These are phyloP conservation scores for Hypericum androsaemum DNA, from an alignment of 345 rosid species.

Conservation along the genomic window DNA sequence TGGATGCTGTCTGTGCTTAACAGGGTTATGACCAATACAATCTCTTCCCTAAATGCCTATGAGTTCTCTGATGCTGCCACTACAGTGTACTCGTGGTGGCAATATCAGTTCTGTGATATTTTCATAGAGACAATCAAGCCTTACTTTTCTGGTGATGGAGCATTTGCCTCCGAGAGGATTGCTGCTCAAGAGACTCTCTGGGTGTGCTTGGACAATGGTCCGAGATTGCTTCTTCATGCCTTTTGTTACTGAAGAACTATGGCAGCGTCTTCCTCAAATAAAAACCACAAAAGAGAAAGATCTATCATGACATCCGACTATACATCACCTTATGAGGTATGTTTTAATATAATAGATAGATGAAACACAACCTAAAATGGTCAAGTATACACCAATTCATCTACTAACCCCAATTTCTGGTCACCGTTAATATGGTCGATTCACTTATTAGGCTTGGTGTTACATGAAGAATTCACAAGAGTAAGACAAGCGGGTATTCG, in stretches of 20 bases:
- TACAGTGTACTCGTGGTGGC: conserved; percentile 89
- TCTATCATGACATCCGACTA: conserved; percentile 78
- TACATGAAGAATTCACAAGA: no score
- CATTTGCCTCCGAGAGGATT: conserved; percentile 50
- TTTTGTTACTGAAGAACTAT: conserved; percentile 81
- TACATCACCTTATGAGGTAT: conserved; percentile 59
- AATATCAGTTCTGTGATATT: conserved; percentile 87
- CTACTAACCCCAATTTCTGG: no score
- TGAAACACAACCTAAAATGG: neutral
- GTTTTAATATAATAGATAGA: conserved; percentile 6
- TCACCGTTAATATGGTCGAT: no score
- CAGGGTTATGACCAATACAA: conserved; percentile 56
- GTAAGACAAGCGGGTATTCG: no score
- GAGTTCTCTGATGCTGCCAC: conserved; percentile 80
- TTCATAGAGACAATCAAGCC: conserved; percentile 89
- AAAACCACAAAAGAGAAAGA: conserved; percentile 32
- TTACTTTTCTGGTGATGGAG: conserved; percentile 51
- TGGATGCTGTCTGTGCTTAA: conserved; percentile 89
- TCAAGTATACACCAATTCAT: no score
- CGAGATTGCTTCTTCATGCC: conserved; percentile 95
- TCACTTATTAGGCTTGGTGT: no score
- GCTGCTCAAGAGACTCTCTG: conserved; percentile 65
- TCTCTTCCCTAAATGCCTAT: conserved; percentile 43
- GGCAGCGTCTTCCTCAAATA: conserved; percentile 81
- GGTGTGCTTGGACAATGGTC: conserved; percentile 74